Evolutionary conservation across 768 basidiomycete species (phyloP).

Genomic region (Leucogyrophana mollusca): DNA sequence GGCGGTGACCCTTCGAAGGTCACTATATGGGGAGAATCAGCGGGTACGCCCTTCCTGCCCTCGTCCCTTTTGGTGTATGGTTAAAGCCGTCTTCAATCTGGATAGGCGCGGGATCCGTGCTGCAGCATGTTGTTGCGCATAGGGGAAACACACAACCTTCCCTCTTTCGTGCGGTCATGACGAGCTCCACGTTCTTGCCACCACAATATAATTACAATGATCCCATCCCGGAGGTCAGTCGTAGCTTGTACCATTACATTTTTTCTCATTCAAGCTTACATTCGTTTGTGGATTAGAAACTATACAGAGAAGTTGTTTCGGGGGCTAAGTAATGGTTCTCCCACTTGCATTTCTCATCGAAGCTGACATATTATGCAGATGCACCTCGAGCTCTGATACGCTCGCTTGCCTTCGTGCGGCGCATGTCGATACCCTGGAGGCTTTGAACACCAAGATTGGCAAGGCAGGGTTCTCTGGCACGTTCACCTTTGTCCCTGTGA

Average conservation of each 20-base stretch:
- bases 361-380: conserved; percentile 14
- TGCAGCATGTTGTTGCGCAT: conserved; percentile 43
- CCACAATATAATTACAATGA: conserved; percentile 42
- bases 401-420: conserved; percentile 22
- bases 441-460: conserved; percentile 20
- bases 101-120: conserved; percentile 45
- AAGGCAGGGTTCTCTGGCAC: conserved; percentile 23
- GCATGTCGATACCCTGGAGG: conserved; percentile 17
- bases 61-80: no score
- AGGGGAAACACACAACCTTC: conserved; percentile 39
- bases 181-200: conserved; percentile 42
- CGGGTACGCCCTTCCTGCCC: conserved; percentile 33
- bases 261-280: no score
- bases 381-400: conserved; percentile 16
- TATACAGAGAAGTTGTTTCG: background rate
- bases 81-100: no score
- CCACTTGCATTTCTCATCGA: background rate
- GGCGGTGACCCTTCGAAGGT: conserved; percentile 26
- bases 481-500: conserved; percentile 25
- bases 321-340: background rate
- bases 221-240: conserved; percentile 39
- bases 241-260: no score
- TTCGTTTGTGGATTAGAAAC: background rate
- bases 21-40: conserved; percentile 33
- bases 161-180: conserved; percentile 40